Evolutionary conservation across 371 early-diverging fungal genomes (phyloP).

Genomic region (Rhizopus delemar): DNA sequence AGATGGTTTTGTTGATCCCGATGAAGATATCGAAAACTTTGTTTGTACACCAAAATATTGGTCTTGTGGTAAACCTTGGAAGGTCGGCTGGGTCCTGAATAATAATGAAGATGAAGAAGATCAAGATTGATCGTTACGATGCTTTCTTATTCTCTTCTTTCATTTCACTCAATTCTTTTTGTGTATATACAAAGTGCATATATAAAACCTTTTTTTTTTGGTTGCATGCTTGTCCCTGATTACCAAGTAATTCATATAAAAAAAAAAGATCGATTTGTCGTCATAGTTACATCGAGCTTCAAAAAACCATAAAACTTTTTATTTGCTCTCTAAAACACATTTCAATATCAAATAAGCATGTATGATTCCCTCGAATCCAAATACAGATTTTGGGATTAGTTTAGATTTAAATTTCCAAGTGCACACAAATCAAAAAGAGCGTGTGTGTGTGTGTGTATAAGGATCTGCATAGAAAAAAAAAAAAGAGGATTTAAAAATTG

Average conservation of each 20-base stretch:
- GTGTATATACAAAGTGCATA: not conserved
- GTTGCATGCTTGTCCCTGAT: not conserved
- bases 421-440: too few species aligned
- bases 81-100: conserved; percentile 51
- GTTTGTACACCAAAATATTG: conserved; percentile 51
- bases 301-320: too few species aligned
- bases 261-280: not conserved
- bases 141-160: not conserved
- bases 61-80: conserved; percentile 48
- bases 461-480: too few species aligned
- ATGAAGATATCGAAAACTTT: conserved; percentile 51
- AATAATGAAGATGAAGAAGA: conserved; percentile 27
- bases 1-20: conserved; percentile 38
- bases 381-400: too few species aligned
- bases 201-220: not conserved
- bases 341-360: too few species aligned
- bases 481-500: too few species aligned
- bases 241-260: not conserved
- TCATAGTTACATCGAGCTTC: not conserved
- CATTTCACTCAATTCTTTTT: not conserved
- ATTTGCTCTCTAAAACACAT: too few species aligned
- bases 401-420: too few species aligned
- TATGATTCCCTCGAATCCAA: too few species aligned
- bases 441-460: too few species aligned
- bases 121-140: conserved; percentile 7